Evolutionary conservation across 495 filamentous ascomycete genomes (phyloP).

Genomic region (Neurospora sublineolata): DNA sequence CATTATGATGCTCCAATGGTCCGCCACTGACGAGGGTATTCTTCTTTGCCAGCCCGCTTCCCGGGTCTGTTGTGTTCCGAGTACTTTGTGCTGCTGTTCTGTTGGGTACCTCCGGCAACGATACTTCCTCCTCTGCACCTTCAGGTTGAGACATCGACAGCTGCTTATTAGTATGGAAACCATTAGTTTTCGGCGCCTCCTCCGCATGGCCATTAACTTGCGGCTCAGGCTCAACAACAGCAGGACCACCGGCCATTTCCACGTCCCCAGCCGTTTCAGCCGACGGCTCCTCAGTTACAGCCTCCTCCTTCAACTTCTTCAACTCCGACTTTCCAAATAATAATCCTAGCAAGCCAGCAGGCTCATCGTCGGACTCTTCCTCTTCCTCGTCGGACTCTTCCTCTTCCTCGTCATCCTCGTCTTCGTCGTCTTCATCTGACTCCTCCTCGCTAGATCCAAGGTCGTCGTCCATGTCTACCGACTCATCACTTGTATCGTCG

Average conservation of each 20-base stretch:
- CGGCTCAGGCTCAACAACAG: constrained; percentile 15
- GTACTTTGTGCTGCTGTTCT: not conserved
- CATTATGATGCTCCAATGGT: not conserved
- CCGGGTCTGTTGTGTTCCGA: not conserved
- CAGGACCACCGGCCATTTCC: constrained; percentile 25
- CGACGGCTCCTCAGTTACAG: constrained; percentile 1
- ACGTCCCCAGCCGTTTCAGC: constrained; percentile 9
- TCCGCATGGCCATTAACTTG: constrained; percentile 1
- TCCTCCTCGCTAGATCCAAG: constrained; percentile 57
- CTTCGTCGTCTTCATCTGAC: constrained; percentile 25
- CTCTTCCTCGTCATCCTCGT: constrained; percentile 37
- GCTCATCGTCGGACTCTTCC: constrained; percentile 41
- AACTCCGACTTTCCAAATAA: constrained; percentile 41
- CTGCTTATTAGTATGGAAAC: not conserved
- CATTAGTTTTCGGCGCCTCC: not conserved
- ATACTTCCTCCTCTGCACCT: not conserved
- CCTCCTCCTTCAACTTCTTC: constrained; percentile 29
- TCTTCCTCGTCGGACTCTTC: constrained; percentile 41
- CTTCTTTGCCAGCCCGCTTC: not conserved
- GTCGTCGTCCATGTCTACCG: constrained; percentile 82
- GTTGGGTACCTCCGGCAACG: not conserved
- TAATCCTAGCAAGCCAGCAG: constrained; percentile 56
- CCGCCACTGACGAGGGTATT: not conserved
- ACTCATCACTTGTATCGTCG: constrained; percentile 67
- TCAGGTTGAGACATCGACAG: not conserved